Percentiles rank a stretch among this genome's conserved stretches.
phyloP scores from a whole-genome alignment of 1,284 basidiomycete genomes.

The Megacollybia platyphylla region DNA sequence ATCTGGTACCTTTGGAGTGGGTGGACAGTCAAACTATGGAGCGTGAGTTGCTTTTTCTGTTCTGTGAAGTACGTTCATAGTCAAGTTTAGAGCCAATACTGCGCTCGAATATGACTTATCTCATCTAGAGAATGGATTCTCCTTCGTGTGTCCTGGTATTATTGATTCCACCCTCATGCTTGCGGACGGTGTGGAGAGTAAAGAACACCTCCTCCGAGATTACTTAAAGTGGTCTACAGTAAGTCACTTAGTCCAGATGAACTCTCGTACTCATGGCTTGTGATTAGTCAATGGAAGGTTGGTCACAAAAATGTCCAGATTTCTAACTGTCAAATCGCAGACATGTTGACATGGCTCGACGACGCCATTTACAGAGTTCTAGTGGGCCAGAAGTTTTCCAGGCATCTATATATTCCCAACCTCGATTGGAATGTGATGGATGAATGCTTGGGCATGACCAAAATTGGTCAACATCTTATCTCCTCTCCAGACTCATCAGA shows the following conservation, averaged over 20 bases:
- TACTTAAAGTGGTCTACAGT: background rate
- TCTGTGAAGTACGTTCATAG: background rate
- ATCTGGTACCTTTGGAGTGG: conserved; percentile 17
- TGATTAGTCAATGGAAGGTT: too few species aligned
- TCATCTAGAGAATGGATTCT: conserved; percentile 20
- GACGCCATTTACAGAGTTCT: too few species aligned
- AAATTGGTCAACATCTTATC: background rate
- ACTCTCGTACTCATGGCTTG: too few species aligned
- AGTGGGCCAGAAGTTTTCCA: background rate
- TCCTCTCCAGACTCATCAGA: background rate
- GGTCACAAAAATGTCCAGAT: too few species aligned
- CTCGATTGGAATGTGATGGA: background rate
- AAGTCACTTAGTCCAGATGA: background rate
- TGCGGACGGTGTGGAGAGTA: background rate
- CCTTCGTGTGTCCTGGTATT: conserved; percentile 20
- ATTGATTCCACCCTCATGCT: conserved; percentile 12
- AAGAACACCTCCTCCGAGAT: background rate
- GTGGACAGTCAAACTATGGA: conserved; percentile 27
- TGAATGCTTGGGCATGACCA: background rate
- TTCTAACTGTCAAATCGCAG: too few species aligned
- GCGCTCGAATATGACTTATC: conserved; percentile 16
- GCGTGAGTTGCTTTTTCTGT: conserved; percentile 13
- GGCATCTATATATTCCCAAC: conserved; percentile 1
- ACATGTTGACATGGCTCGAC: too few species aligned
- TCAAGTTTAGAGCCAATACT: conserved; percentile 19